Base-by-base conservation (phyloP, 2,329 filamentous ascomycete species). In the Tolypocladium sp. region DNA sequence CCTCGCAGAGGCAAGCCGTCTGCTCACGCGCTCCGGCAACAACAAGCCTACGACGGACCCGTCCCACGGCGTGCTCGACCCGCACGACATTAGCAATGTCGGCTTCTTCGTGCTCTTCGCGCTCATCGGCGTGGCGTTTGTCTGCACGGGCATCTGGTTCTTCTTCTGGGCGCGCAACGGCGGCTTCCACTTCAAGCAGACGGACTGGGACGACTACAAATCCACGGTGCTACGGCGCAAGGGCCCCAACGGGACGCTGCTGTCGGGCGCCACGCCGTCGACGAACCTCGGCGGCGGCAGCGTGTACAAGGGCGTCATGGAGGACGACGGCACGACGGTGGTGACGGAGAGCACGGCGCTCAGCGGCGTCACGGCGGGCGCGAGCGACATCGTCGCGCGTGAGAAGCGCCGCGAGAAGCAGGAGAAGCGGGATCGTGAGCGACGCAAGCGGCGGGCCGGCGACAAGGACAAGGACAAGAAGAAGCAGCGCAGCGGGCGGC, bases 181-280 rank as follows among this genome's bases (percentile, higher is more conserved):
- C 62, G 94, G 94, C 17, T 97, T 97, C 77, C 79, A 89, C 63
- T 97, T 92, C 81, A 82, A 83, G 54, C 78, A 95, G 63, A 81
- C 85, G 41, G 94, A 99, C 74, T 99, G 94, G 93, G 93, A 97
- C 7, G 94, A 99, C 69, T 99, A 99, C 84, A 97, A 97, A 73
- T 88, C 89, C 1, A 97, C 93, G 0, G 94, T 99, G 2, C 76
- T 99, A 53, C 84, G 94, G 49, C 89, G 92, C 57, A 92, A 89
- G 68, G 92, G 92, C 0, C 91, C 92, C 6, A 92, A 97, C 74
- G 93, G 93, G 46, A 92, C 89, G 52, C 86, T 93, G 1, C 79
- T 97, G 5, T 89, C 86, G 58, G 90, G 91, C 58, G 92, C 90
- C 0, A 96, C 92, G 1, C 85, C 86, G 67, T 88, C 85, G 67